Evolutionary conservation across 2,329 filamentous ascomycete genomes (phyloP).

Genomic region (Tolypocladium capitatum): DNA sequence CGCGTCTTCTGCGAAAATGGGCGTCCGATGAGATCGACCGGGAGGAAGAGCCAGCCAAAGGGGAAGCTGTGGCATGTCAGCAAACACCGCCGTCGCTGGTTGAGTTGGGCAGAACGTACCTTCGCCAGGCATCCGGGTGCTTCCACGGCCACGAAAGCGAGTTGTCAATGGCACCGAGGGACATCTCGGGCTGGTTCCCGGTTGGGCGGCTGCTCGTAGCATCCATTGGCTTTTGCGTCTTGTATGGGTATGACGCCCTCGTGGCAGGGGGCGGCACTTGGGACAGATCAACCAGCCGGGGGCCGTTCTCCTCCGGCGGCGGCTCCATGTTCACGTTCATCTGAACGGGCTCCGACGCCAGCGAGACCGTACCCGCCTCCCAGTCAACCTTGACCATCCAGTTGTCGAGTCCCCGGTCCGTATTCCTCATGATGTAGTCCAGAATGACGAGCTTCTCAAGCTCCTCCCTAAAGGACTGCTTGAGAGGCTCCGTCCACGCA

Average conservation of each 20-base stretch:
- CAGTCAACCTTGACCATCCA: conserved; percentile 99
- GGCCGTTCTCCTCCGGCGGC: conserved; percentile 29
- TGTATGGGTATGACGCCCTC: conserved; percentile 52
- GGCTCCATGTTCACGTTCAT: conserved; percentile 52
- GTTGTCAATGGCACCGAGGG: conserved; percentile 91
- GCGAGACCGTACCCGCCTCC: conserved; percentile 67
- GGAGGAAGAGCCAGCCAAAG: conserved; percentile 96
- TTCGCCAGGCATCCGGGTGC: conserved; percentile 78
- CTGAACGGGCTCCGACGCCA: conserved; percentile 66
- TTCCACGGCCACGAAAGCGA: conserved; percentile 99
- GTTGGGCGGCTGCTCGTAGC: conserved; percentile 41
- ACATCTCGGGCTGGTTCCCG: conserved; percentile 45
- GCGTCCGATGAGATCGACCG: conserved; percentile 88
- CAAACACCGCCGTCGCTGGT: not conserved
- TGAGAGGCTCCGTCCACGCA: conserved; percentile 75
- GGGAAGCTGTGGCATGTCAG: conserved; percentile 59
- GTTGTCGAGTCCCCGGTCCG: conserved; percentile 89
- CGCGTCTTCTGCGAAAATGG: conserved; percentile 91
- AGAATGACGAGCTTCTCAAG: conserved; percentile 93
- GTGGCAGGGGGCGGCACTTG: conserved; percentile 27
- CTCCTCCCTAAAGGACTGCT: conserved; percentile 88
- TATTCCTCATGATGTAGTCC: conserved; percentile 99
- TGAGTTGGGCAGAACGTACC: conserved; percentile 18
- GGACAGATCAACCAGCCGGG: conserved; percentile 46
- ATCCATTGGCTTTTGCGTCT: conserved; percentile 72